phyloP scores from a whole-genome alignment of 805 yeast species.

The Cyberlindnera misumaiensis region DNA sequence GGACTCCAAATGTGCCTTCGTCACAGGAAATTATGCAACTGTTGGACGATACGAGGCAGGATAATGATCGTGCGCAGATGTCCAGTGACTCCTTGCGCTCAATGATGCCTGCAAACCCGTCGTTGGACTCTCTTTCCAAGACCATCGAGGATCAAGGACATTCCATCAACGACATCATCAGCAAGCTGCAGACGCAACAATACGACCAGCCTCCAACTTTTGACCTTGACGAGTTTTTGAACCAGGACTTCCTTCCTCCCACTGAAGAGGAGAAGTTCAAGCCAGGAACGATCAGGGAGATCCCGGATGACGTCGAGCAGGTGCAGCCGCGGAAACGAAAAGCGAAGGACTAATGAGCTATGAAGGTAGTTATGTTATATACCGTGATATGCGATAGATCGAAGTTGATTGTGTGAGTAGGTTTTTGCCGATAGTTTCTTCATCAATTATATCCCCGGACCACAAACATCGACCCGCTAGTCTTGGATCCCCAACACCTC shows the following conservation, averaged over 20 bases:
- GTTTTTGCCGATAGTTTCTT: too few relatives aligned
- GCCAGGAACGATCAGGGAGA: slow-evolving; percentile 2
- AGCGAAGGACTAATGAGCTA: too few relatives aligned
- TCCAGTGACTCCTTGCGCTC: neutral
- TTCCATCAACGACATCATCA: slow-evolving; percentile 20
- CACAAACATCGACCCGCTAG: too few relatives aligned
- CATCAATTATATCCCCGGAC: too few relatives aligned
- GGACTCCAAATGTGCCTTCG: slow-evolving; percentile 9
- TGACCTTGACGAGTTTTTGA: slow-evolving; percentile 21
- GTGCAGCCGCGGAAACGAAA: neutral
- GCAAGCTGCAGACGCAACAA: slow-evolving; percentile 12
- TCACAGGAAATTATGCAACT: neutral
- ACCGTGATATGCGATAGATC: neutral
- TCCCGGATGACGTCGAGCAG: slow-evolving; percentile 1
- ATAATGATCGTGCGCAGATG: neutral
- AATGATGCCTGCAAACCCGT: slow-evolving; percentile 3
- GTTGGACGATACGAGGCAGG: slow-evolving; percentile 1
- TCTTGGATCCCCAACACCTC: too few relatives aligned
- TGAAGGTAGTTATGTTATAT: too few relatives aligned
- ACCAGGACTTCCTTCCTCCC: slow-evolving; percentile 8
- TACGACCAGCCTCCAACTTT: slow-evolving; percentile 11
- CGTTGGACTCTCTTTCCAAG: slow-evolving; percentile 15
- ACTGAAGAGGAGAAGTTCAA: slow-evolving; percentile 1
- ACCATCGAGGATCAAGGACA: slow-evolving; percentile 23
- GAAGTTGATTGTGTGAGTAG: neutral